phyloP scores from a whole-genome alignment of 164 flowering plant genomes.

The Dillenia suffruticosa region DNA sequence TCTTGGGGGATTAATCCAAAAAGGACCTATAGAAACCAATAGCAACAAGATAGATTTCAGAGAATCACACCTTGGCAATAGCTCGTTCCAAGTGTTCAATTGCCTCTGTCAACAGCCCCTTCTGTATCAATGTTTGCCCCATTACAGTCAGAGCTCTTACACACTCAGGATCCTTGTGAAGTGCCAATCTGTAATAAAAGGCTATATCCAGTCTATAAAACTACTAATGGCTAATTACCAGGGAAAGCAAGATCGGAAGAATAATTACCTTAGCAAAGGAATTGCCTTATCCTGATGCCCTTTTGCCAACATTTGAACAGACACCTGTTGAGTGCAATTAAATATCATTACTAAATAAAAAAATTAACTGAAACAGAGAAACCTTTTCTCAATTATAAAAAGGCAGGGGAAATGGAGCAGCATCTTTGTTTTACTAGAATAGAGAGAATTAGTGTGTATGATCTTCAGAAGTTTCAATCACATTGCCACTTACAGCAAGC shows the following conservation, averaged over 20 bases:
- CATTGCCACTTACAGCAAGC: constrained; percentile 51
- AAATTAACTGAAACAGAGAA: no score
- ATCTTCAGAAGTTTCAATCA: no score
- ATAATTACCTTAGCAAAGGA: constrained; percentile 49
- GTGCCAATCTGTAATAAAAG: constrained; percentile 56
- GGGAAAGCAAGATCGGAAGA: constrained; percentile 4
- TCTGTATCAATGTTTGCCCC: constrained; percentile 66
- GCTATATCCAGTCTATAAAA: background rate
- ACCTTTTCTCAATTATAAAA: constrained; percentile 1
- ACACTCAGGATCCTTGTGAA: constrained; percentile 72
- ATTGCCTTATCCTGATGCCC: constrained; percentile 55
- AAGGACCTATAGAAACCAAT: background rate
- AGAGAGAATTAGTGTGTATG: background rate
- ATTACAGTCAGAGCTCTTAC: constrained; percentile 50
- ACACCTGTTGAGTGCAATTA: constrained; percentile 39
- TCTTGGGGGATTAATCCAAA: background rate
- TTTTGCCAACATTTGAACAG: constrained; percentile 41
- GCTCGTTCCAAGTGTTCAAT: constrained; percentile 58
- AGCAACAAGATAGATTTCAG: background rate
- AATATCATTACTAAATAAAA: no score
- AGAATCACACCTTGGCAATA: constrained; percentile 58
- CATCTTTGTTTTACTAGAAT: background rate
- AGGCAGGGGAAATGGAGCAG: constrained; percentile 3
- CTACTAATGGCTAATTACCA: no score
- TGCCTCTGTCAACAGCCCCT: constrained; percentile 44